Evolutionary conservation across 2,329 filamentous ascomycete genomes (phyloP).

Genomic region (Alternaria angustiovoidea): DNA sequence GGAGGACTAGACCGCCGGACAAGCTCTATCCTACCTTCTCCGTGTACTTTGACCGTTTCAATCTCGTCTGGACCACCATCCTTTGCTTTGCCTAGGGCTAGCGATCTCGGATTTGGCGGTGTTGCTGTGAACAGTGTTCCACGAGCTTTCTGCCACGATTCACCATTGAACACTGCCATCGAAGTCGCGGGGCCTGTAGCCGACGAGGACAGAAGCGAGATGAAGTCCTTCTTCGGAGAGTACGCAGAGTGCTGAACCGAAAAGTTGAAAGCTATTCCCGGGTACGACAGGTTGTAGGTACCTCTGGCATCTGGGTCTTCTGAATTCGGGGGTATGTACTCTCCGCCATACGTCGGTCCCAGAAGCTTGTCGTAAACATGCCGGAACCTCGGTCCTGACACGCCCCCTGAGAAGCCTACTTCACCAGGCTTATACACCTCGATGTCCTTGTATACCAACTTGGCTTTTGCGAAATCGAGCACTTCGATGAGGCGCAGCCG

Average conservation of each 20-base stretch:
- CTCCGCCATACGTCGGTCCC: constrained; percentile 91
- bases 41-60: constrained; percentile 78
- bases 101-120: constrained; percentile 76
- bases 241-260: constrained; percentile 77
- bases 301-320: constrained; percentile 65
- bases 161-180: constrained; percentile 90
- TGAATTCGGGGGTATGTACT: constrained; percentile 76
- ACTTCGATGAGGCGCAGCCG: constrained; percentile 90
- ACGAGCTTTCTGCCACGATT: constrained; percentile 88
- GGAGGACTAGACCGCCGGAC: constrained; percentile 72
- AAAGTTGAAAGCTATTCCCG: constrained; percentile 93
- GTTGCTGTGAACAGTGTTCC: constrained; percentile 77
- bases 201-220: constrained; percentile 81
- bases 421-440: constrained; percentile 74
- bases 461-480: constrained; percentile 84
- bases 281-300: constrained; percentile 91
- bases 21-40: constrained; percentile 80
- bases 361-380: constrained; percentile 94
- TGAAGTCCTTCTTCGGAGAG: constrained; percentile 80
- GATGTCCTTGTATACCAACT: constrained; percentile 81
- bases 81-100: constrained; percentile 70
- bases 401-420: constrained; percentile 37
- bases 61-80: constrained; percentile 90
- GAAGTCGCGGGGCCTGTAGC: constrained; percentile 78
- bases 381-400: constrained; percentile 77